Percentiles rank a stretch among this genome's conserved stretches.
These are phyloP conservation scores for Psilocybe cubensis DNA, from an alignment of 768 basidiomycete species.

Conservation along the genomic window DNA sequence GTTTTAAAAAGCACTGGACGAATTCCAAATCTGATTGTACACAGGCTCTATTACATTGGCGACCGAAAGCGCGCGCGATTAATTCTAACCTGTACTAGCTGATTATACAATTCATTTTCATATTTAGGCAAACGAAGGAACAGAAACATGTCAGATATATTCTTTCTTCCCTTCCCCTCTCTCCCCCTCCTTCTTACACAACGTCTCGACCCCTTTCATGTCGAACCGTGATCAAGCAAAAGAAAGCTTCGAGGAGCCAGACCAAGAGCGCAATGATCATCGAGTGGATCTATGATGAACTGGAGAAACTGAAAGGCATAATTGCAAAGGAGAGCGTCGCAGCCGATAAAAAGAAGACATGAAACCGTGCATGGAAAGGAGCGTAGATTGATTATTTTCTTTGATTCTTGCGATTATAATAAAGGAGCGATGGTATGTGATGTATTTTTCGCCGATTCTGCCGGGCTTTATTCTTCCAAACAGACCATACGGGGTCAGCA, in stretches of 20 bases:
- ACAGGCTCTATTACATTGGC: too few species aligned
- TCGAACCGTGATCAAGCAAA: background rate
- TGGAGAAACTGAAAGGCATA: background rate
- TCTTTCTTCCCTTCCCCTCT: too few species aligned
- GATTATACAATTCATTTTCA: constrained; percentile 15
- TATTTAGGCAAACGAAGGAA: background rate
- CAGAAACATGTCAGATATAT: background rate
- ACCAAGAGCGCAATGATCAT: background rate
- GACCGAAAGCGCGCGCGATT: too few species aligned
- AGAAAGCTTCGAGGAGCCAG: background rate
- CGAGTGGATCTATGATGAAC: background rate
- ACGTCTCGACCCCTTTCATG: background rate
- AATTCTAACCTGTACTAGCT: too few species aligned
- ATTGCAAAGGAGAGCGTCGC: background rate
- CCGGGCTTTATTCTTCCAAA: constrained; percentile 1
- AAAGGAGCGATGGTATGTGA: constrained; percentile 4
- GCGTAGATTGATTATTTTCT: background rate
- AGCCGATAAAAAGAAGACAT: background rate
- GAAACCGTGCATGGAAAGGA: background rate
- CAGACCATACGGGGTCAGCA: too few species aligned
- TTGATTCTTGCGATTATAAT: background rate
- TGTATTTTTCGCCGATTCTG: background rate
- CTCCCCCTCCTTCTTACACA: background rate
- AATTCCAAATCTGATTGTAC: too few species aligned
- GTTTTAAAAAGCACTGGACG: too few species aligned